Percentiles rank a stretch among this genome's conserved stretches.
Evolutionary conservation across 108 stramenopile species (phyloP).

Genomic region (Stephanodiscus minutulus): DNA sequence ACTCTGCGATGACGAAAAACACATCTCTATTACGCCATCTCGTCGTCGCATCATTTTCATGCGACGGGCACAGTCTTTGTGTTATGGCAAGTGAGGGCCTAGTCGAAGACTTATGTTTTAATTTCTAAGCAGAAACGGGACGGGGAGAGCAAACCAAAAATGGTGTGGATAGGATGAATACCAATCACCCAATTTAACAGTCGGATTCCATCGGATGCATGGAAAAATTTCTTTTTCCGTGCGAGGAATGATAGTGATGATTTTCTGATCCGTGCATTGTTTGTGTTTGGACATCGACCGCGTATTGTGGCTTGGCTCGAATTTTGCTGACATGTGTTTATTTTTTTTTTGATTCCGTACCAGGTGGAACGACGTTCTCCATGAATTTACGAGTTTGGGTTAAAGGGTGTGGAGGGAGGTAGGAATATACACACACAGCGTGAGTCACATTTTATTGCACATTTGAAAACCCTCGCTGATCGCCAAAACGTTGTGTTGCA

Average conservation of each 20-base stretch:
- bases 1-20: conserved; percentile 49
- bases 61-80: conserved; percentile 25
- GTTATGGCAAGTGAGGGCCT: conserved; percentile 42
- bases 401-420: no score
- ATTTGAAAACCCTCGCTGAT: neutral
- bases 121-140: conserved; percentile 57
- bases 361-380: neutral
- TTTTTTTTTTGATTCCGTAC: neutral
- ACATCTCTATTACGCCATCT: conserved; percentile 41
- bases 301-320: no score
- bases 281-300: neutral
- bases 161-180: conserved; percentile 37
- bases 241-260: conserved; percentile 42
- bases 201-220: conserved; percentile 50
- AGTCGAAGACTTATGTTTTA: conserved; percentile 58
- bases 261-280: conserved; percentile 44
- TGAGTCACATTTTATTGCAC: neutral
- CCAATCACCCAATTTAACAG: conserved; percentile 47
- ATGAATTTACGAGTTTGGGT: no score
- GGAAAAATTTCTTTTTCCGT: neutral
- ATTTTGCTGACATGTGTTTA: conserved; percentile 18
- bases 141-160: no score
- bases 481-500: conserved; percentile 8
- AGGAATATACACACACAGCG: no score
- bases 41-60: conserved; percentile 9